Evolutionary conservation across 345 rosid genomes (phyloP).

Genomic region (Cardamine chenopodiifolia): DNA sequence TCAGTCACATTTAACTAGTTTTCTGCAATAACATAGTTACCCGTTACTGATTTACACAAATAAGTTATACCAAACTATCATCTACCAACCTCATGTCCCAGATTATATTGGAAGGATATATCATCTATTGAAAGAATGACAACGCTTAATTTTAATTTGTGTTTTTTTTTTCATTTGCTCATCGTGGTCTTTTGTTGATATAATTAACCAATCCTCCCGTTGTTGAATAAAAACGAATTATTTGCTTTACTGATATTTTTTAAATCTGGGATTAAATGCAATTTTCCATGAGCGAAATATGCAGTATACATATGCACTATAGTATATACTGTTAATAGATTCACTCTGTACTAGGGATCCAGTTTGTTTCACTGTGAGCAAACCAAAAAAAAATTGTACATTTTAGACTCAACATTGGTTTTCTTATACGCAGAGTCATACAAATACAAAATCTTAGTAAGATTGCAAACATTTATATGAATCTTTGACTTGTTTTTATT

Average conservation of each 20-base stretch:
- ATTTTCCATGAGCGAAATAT: not conserved
- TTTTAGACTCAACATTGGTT: not conserved
- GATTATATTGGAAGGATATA: constrained; percentile 57
- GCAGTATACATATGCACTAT: too few species aligned
- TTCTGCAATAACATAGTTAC: not conserved
- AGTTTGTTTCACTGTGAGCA: not conserved
- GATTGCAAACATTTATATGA: not conserved
- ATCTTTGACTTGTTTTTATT: not conserved
- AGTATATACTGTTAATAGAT: not conserved
- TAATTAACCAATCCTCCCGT: constrained; percentile 24
- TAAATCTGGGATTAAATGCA: not conserved
- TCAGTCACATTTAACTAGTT: not conserved
- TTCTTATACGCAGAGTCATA: too few species aligned
- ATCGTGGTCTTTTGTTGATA: constrained; percentile 2
- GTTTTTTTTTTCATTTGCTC: too few species aligned
- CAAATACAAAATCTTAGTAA: too few species aligned
- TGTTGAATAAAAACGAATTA: not conserved
- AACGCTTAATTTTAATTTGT: constrained; percentile 7
- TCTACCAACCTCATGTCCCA: constrained; percentile 85
- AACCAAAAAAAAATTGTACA: not conserved
- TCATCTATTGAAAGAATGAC: constrained; percentile 42
- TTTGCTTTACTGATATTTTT: constrained; percentile 6
- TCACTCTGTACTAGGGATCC: not conserved
- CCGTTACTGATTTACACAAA: constrained; percentile 47
- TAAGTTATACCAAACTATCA: constrained; percentile 90